phyloP scores from a whole-genome alignment of 768 basidiomycete genomes.

The Amylocystis lapponica region DNA sequence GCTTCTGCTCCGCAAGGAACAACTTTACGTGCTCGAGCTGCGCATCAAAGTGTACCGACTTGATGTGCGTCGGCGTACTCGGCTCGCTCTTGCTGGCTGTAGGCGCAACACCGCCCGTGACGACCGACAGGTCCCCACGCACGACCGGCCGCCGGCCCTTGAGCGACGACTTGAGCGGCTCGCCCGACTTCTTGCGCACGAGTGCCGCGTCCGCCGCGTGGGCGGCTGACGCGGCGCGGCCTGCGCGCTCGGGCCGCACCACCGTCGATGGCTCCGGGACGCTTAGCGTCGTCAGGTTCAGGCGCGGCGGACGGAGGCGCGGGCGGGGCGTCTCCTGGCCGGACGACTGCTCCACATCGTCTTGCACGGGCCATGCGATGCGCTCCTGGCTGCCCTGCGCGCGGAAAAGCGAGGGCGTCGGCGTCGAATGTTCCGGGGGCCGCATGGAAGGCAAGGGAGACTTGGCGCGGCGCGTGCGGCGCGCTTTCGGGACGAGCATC shows the following conservation, averaged over 20 bases:
- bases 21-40: conserved; percentile 92
- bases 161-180: conserved; percentile 87
- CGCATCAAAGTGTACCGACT: conserved; percentile 89
- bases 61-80: conserved; percentile 67
- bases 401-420: conserved; percentile 33
- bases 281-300: background rate
- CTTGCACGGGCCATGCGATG: conserved; percentile 8
- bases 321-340: conserved; percentile 14
- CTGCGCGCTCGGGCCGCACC: conserved; percentile 1
- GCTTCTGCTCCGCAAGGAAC: conserved; percentile 93
- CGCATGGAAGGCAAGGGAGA: conserved; percentile 19
- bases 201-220: conserved; percentile 33
- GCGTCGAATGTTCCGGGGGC: conserved; percentile 39
- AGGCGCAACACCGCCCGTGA: conserved; percentile 33
- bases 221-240: conserved; percentile 11
- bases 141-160: conserved; percentile 56
- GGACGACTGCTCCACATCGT: conserved; percentile 3
- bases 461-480: conserved; percentile 21
- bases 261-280: conserved; percentile 1
- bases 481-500: conserved; percentile 19
- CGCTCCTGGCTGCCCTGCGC: conserved; percentile 7
- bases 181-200: conserved; percentile 90
- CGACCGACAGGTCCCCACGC: conserved; percentile 44
- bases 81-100: conserved; percentile 67
- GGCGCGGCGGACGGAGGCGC: background rate